Evolutionary conservation across 208 protist species (phyloP), one percentile per base, ranked within the genome.

Genomic region (Leishmania aethiopica): DNA sequence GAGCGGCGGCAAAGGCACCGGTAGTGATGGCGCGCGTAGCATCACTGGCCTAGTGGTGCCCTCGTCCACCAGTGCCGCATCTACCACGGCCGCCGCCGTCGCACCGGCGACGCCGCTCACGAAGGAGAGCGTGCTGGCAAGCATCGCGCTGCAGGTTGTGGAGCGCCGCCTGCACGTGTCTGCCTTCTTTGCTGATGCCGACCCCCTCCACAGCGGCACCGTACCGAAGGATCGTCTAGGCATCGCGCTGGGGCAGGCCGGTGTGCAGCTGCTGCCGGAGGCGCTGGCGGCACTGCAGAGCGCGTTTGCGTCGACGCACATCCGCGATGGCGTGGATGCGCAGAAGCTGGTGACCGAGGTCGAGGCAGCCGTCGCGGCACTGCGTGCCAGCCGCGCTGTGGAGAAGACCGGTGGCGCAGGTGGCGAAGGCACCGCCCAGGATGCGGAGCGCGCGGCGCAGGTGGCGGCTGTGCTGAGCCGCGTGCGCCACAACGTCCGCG

Each of bases 101-200:
- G 71, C 49, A 19, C 7, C 13, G 37, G 28, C 32, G 22, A 28
- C 81, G 17, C 35, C 32, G n/a, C 70, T 49, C 40, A 76, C 75
- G 45, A 75, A 84, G 79, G 77, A 84, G 55, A 82, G 83, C 37
- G 85, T 94, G 25, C 81, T 97, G 62, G 79, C 81, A 42, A 89
- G 88, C 59, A 85, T 97, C 32, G 89, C 86, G 13, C 79, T 57
- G 57, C 93, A 96, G 83, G 88, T 89, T 13, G 80, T 90, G 28
- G 80, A 90, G 57, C 82, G 90, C 8, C 82, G 91, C 22, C 93
- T 98, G 32, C 85, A 90, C 55, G 64, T 96, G 28, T 80, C 79
- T 53, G 86, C 93, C 47, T 96, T 96, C 59, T 95, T 98, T 66
- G 40, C 86, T 15, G 95, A 98, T 74, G 96, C 94, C 76, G 96